A percentile compares a stretch with the other conserved stretches of the same genome.
Conservation (phyloP, 768 basidiomycete species). For the Boletus rufocinnamomeus region DNA sequence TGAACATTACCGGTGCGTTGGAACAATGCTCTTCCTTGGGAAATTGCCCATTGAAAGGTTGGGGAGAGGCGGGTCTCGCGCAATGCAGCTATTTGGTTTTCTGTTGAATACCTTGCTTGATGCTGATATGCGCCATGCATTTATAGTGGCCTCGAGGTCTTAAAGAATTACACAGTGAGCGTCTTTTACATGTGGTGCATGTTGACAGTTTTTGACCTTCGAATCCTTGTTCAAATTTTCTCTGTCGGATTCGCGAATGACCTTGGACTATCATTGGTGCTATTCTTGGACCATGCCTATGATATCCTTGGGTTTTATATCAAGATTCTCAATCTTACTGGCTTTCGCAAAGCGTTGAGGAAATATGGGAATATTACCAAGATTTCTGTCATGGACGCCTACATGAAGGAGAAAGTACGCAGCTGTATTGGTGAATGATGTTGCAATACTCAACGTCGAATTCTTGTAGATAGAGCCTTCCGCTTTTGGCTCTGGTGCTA, state of each 20-base stretch:
- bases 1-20: slow-evolving; percentile 75
- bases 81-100: background rate
- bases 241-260: background rate
- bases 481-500: slow-evolving; percentile 63
- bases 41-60: background rate
- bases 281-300: background rate
- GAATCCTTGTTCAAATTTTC: background rate
- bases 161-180: slow-evolving; percentile 87
- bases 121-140: slow-evolving; percentile 14
- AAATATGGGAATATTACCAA: slow-evolving; percentile 83
- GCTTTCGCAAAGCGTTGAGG: slow-evolving; percentile 84
- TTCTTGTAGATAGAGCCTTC: slow-evolving; percentile 61
- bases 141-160: slow-evolving; percentile 69
- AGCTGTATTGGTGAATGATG: background rate
- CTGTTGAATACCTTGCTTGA: background rate
- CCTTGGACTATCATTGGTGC: background rate
- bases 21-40: background rate
- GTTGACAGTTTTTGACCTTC: slow-evolving; percentile 4
- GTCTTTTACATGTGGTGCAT: background rate
- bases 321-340: slow-evolving; percentile 84
- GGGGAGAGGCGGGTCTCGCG: background rate
- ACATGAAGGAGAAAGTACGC: slow-evolving; percentile 75
- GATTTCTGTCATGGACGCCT: slow-evolving; percentile 71
- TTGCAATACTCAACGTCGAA: background rate
- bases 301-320: background rate